Percentiles rank a stretch among this genome's conserved stretches.
Conservation (phyloP, 2,329 filamentous ascomycete species). For the Pyrenochaeta sp. region DNA sequence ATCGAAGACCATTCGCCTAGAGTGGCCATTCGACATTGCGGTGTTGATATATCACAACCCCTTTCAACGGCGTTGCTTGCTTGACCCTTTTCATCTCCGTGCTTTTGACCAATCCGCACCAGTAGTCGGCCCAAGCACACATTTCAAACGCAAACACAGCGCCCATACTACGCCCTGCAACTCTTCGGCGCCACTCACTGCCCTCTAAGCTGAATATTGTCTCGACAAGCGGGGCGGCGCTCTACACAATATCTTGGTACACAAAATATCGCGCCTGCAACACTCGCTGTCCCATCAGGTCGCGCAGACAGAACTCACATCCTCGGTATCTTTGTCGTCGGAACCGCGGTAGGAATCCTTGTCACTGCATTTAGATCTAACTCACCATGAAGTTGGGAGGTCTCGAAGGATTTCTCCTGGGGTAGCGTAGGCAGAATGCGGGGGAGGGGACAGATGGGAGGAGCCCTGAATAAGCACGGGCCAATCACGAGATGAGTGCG, state of each 20-base stretch:
- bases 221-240: not conserved
- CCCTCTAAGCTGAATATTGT: not conserved
- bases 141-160: not conserved
- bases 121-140: not conserved
- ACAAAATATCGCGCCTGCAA: not conserved
- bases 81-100: not conserved
- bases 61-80: not conserved
- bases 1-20: no score
- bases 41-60: no score
- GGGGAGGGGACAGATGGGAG: slow-evolving; percentile 8
- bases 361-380: not conserved
- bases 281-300: slow-evolving; percentile 5
- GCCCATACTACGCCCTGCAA: not conserved
- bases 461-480: not conserved
- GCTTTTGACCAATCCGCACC: not conserved
- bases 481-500: not conserved
- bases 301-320: not conserved
- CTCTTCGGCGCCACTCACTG: not conserved
- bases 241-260: not conserved
- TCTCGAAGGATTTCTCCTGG: not conserved
- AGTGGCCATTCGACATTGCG: no score
- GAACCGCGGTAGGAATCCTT: not conserved
- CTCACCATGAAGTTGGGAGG: not conserved
- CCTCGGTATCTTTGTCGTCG: slow-evolving; percentile 3
- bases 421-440: slow-evolving; percentile 9